Conservation (phyloP, 306 rosid species). For the Lathyrus aphaca region DNA sequence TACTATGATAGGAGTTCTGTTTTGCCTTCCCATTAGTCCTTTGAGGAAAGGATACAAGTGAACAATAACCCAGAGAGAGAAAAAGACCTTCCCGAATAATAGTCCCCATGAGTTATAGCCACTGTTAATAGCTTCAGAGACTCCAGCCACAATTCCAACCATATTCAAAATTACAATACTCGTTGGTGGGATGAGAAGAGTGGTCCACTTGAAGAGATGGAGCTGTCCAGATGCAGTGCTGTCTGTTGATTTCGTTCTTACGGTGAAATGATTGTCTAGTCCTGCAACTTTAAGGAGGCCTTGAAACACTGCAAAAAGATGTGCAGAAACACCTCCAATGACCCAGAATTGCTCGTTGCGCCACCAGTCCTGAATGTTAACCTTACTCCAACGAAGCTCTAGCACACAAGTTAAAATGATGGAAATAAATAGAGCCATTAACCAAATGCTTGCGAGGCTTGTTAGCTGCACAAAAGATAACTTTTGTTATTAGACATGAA, state of each 20-base stretch:
- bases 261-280: slow-evolving; percentile 58
- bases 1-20: slow-evolving; percentile 88
- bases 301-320: slow-evolving; percentile 86
- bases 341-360: slow-evolving; percentile 96
- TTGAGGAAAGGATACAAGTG: slow-evolving; percentile 96
- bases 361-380: slow-evolving; percentile 91
- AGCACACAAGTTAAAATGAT: slow-evolving; percentile 74
- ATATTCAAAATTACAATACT: slow-evolving; percentile 80
- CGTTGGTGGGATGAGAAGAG: slow-evolving; percentile 91
- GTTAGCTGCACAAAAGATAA: slow-evolving; percentile 61
- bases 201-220: slow-evolving; percentile 88
- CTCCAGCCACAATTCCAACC: slow-evolving; percentile 95
- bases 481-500: slow-evolving; percentile 22
- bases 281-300: slow-evolving; percentile 92
- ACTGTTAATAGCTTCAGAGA: slow-evolving; percentile 87
- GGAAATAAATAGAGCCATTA: slow-evolving; percentile 79
- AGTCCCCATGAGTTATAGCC: slow-evolving; percentile 95
- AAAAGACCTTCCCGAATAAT: slow-evolving; percentile 84
- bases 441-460: slow-evolving; percentile 78
- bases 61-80: slow-evolving; percentile 89
- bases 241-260: slow-evolving; percentile 67
- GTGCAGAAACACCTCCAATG: slow-evolving; percentile 95
- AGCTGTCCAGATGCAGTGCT: slow-evolving; percentile 63
- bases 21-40: slow-evolving; percentile 91
- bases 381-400: slow-evolving; percentile 92